A percentile compares a stretch with the other conserved stretches of the same genome.
phyloP scores from a whole-genome alignment of 805 yeast species.

The Vanderwaltozyma polyspora region DNA sequence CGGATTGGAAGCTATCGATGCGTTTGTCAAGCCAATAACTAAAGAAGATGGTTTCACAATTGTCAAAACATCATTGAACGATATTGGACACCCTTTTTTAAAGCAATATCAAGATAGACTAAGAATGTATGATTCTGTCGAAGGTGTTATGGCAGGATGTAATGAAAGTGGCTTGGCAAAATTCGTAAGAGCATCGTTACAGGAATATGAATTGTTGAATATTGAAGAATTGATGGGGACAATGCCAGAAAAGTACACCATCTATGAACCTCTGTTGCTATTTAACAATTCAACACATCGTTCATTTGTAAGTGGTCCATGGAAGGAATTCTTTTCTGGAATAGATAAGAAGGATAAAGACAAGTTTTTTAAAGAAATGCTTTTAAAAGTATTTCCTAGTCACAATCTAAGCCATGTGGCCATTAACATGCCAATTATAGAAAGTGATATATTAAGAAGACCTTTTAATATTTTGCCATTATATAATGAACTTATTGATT shows the following conservation, averaged over 20 bases:
- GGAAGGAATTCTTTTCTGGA: slow-evolving; percentile 23
- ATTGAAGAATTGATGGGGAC: slow-evolving; percentile 7
- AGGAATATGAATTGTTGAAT: neutral
- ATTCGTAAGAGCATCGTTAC: neutral
- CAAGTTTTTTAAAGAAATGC: slow-evolving; percentile 14
- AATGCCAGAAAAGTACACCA: slow-evolving; percentile 37
- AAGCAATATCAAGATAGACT: neutral
- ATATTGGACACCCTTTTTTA: slow-evolving; percentile 4
- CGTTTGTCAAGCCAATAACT: slow-evolving; percentile 19
- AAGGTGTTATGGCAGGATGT: too few relatives aligned
- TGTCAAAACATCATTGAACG: slow-evolving; percentile 14
- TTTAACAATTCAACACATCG: slow-evolving; percentile 35
- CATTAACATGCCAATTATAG: slow-evolving; percentile 53
- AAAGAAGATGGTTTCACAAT: slow-evolving; percentile 10
- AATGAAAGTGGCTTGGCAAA: neutral
- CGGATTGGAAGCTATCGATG: slow-evolving; percentile 9
- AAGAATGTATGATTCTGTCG: too few relatives aligned
- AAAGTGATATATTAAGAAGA: slow-evolving; percentile 45
- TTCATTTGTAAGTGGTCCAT: slow-evolving; percentile 32
- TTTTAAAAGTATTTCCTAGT: slow-evolving; percentile 11
- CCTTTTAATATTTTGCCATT: slow-evolving; percentile 54
- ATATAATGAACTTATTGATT: slow-evolving; percentile 56
- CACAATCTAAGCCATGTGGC: slow-evolving; percentile 48
- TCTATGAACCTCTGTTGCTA: slow-evolving; percentile 59
- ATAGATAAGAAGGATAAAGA: slow-evolving; percentile 4